These are phyloP conservation scores for Choanephora cucurbitarum DNA, from an alignment of 371 early-diverging fungal species.

Conservation along the genomic window DNA sequence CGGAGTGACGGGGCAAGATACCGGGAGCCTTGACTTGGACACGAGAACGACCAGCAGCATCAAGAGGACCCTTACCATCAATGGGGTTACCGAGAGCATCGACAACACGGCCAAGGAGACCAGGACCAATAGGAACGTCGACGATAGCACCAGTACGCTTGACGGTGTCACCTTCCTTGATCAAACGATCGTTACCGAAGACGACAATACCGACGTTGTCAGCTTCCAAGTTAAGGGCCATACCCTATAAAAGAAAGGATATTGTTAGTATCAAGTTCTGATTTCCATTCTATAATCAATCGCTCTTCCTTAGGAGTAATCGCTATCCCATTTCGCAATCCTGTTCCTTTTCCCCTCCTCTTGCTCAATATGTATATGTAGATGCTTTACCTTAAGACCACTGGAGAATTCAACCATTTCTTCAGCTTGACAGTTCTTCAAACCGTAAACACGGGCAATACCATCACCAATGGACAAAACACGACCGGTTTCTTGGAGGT, in stretches of 20 bases:
- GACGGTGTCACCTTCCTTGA: constrained; percentile 91
- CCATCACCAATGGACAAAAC: constrained; percentile 98
- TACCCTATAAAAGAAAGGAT: constrained; percentile 59
- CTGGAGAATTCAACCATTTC: constrained; percentile 99
- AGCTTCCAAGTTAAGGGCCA: constrained; percentile 97
- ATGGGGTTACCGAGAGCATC: constrained; percentile 98
- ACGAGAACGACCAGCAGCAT: constrained; percentile 78
- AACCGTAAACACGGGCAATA: constrained; percentile 98
- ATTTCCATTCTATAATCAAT: too few relatives aligned
- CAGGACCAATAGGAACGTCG: constrained; percentile 92
- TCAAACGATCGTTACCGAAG: constrained; percentile 96
- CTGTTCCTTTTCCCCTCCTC: not conserved
- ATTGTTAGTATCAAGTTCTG: too few relatives aligned
- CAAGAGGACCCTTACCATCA: constrained; percentile 96
- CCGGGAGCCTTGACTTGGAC: constrained; percentile 97
- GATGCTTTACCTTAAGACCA: constrained; percentile 86
- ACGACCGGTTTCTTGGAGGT: constrained; percentile 96
- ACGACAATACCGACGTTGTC: constrained; percentile 99
- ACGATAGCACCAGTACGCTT: constrained; percentile 97
- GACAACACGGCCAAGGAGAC: constrained; percentile 94
- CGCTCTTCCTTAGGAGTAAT: too few relatives aligned
- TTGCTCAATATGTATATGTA: too few relatives aligned
- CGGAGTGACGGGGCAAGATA: constrained; percentile 96
- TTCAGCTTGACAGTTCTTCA: constrained; percentile 97
- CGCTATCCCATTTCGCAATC: not conserved